Base-by-base conservation (phyloP, 768 basidiomycete species). In the Russula sp. region DNA sequence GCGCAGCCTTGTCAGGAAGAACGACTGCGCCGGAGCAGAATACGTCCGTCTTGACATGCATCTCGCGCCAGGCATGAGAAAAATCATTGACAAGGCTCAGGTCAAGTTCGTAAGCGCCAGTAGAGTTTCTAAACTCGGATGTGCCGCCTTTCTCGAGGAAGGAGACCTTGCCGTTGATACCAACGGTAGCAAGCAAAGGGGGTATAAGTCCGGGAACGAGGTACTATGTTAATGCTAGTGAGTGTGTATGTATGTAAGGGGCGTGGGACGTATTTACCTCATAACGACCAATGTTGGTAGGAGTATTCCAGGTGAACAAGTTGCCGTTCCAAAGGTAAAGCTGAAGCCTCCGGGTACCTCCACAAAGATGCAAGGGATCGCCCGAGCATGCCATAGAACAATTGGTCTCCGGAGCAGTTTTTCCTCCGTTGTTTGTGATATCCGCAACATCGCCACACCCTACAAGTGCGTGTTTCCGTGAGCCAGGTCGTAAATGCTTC, bases 81-180 rank as follows among this genome's bases (percentile, higher is more conserved):
- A 75, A 76, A 31, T 79, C 73, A 63, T 77, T 63, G 0, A 76
- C 77, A 44, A 91, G 75, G 37, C 78, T 84, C 45, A 85, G 71
- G 68, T 91, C 90, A 31, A 92, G 76, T 66, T 92, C 90, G 65
- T 89, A 91, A 1, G 88, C 88, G 10, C 88, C 89, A 18, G 90
- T 89, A 4, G 85, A 79, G 72, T 89, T 89, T 4, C 70, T 63
- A 60, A 77, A 84, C 40, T 82, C 82, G 59, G 78, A 79, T 27
- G 88, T 90, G 11, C 87, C 86, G 4, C 57, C 75, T 71, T 91
- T 92, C 73, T 92, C 90, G 6, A 91, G 75, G 76, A 91, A 88
- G 1, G 84, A 81, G 53, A 91, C 85, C 70, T 91, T 92, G 77
- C 87, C 85, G 76, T 91, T 91, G 73, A 88, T 78, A 2, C 89